Percentiles rank a stretch among this genome's conserved stretches.
Conservation (phyloP, 2,329 filamentous ascomycete genomes). For the Colletotrichum coccodes region DNA sequence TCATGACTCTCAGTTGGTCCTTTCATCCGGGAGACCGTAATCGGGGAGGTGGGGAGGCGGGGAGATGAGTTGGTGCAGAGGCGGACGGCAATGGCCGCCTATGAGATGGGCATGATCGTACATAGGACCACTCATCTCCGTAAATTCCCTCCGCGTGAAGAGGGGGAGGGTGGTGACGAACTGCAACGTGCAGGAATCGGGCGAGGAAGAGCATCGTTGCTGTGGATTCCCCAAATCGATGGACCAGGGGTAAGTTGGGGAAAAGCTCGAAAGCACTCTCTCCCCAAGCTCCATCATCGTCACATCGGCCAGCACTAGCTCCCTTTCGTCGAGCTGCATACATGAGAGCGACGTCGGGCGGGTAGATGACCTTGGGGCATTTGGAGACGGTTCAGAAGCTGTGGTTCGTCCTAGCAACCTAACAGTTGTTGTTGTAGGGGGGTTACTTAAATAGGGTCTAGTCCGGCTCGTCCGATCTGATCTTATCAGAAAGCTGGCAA, state of each 20-base stretch:
- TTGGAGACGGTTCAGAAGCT: neutral
- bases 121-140: neutral
- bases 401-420: neutral
- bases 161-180: neutral
- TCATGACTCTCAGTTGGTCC: neutral
- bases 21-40: neutral
- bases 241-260: conserved; percentile 17
- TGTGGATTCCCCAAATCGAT: conserved; percentile 3
- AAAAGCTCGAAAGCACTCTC: neutral
- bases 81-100: conserved; percentile 15
- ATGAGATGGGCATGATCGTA: neutral
- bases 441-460: neutral
- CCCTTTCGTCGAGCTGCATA: neutral
- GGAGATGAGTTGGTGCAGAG: neutral
- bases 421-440: neutral
- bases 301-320: conserved; percentile 4
- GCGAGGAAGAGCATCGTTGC: neutral
- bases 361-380: neutral
- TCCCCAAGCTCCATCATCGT: conserved; percentile 2
- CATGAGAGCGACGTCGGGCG: neutral
- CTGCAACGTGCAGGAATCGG: conserved; percentile 1
- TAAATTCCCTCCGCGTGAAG: neutral
- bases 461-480: neutral
- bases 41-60: neutral
- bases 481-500: neutral